Base-by-base conservation (phyloP, 768 basidiomycete genomes). In the Auriscalpium vulgare region DNA sequence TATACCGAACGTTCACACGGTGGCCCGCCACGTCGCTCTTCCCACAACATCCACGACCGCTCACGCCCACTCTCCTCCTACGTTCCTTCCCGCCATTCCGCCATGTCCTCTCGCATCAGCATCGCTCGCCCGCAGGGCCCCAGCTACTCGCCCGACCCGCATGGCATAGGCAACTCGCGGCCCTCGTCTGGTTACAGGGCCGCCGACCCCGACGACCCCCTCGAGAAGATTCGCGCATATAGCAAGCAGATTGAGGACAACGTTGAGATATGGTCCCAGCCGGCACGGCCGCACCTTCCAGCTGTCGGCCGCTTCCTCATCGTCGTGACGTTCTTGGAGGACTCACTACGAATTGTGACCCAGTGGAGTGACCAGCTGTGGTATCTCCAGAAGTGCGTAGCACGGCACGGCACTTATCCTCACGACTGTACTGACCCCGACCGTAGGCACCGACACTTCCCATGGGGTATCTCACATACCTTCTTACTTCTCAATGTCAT, bases 331-430 rank as follows among this genome's bases (percentile, higher is more conserved):
- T 99, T 99, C 75, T 76, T 95, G 71, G 97, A 99, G 78, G 97
- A 99, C 68, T 91, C 97, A 9, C 71, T 95, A 66, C 78, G 97
- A 61, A 98, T 98, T 67, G 53, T 91, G 57, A 91, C 93, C 3
- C 95, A 98, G 70, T 98, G 94, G 93, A 69, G 82, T 49, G 97
- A 99, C 75, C 97, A 99, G 73, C 82, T 97, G 54, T 99, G 95
- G 92, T 99, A 97, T 72, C 77, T 99, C 65, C 91, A 97, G 71
- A 86, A 84, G 95, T 97, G 60, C 66, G 91, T 75, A 40, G 51
- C 50, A 54, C 45, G 40, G 55, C 47, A 40, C 38, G 47, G 55
- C 47, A 40, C 38, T 46, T 37, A 36, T 36, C 10, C 34, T 55
- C 45, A 47, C 57, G 66, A 37, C 50, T 38, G 46, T 50, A 49